Percentiles rank a stretch among this genome's conserved stretches.
Evolutionary conservation across 495 filamentous ascomycete species (phyloP).

Genomic region (Podospora tetraspora): DNA sequence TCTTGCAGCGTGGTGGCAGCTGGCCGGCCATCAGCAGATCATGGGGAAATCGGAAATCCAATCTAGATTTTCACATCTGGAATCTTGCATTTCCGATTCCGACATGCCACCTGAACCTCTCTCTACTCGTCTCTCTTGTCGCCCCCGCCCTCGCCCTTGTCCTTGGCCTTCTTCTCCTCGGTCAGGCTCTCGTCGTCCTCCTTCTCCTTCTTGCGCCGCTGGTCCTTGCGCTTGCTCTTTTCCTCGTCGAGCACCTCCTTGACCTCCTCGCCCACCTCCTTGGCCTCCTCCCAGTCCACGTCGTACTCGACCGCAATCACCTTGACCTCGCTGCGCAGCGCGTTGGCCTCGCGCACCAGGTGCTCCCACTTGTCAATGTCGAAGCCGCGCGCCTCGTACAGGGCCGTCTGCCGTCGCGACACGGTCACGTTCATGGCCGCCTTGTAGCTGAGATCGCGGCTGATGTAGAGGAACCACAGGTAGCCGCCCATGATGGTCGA

Average conservation of each 20-base stretch:
- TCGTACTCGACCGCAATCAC: slow-evolving; percentile 82
- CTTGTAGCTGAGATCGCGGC: slow-evolving; percentile 80
- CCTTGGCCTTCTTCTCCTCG: slow-evolving; percentile 42
- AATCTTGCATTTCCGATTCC: not conserved
- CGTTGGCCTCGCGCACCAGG: slow-evolving; percentile 76
- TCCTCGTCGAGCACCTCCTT: slow-evolving; percentile 65
- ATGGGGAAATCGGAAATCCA: not conserved
- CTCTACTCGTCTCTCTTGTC: slow-evolving; percentile 2
- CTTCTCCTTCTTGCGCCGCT: slow-evolving; percentile 24
- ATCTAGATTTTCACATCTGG: not conserved
- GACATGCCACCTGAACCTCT: not conserved
- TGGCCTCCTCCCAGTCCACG: slow-evolving; percentile 85
- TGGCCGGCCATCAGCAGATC: not conserved
- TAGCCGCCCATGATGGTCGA: slow-evolving; percentile 83
- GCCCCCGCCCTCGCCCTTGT: slow-evolving; percentile 24
- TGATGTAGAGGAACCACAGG: slow-evolving; percentile 90
- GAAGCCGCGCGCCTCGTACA: slow-evolving; percentile 72
- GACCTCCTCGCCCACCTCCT: slow-evolving; percentile 69
- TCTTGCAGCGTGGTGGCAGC: not conserved
- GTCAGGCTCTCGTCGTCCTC: slow-evolving; percentile 47
- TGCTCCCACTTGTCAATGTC: slow-evolving; percentile 71
- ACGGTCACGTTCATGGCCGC: slow-evolving; percentile 83
- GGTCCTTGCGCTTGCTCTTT: slow-evolving; percentile 36
- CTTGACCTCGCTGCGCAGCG: slow-evolving; percentile 73
- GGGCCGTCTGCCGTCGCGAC: slow-evolving; percentile 64